phyloP scores from a whole-genome alignment of 1,284 basidiomycete species.

The Rhodotorula sp. region DNA sequence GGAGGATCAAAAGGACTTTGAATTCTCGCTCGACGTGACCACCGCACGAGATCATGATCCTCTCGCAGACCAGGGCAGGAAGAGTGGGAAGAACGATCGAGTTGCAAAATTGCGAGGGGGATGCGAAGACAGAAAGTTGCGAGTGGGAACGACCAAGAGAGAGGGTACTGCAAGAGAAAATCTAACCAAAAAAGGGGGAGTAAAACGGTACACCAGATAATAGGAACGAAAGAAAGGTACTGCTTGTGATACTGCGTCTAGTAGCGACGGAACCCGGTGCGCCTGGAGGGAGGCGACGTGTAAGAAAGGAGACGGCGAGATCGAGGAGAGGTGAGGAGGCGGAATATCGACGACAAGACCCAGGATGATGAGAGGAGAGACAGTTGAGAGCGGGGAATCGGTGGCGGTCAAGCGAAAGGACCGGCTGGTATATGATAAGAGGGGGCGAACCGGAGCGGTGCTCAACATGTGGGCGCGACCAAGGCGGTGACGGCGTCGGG shows the following conservation, averaged over 20 bases:
- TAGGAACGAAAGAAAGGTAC: not conserved
- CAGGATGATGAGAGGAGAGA: not conserved
- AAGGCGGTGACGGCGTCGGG: not conserved
- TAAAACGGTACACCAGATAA: slow-evolving; percentile 3
- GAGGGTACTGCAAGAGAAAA: not conserved
- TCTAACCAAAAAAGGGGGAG: not conserved
- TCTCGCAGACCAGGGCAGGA: not conserved
- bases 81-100: not conserved
- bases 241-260: slow-evolving; percentile 4
- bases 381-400: not conserved
- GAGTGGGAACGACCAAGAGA: not conserved
- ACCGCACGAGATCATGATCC: no score
- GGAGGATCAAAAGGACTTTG: no score
- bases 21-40: no score
- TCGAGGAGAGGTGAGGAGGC: not conserved
- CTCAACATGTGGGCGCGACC: not conserved
- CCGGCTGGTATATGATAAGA: not conserved
- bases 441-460: not conserved
- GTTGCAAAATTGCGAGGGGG: not conserved
- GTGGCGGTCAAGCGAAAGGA: not conserved
- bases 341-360: not conserved
- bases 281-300: not conserved
- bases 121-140: not conserved
- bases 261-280: not conserved
- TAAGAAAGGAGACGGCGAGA: not conserved